Evolutionary conservation across 352 stramenopile species (phyloP).

Genomic region (Phytophthora nicotianae): DNA sequence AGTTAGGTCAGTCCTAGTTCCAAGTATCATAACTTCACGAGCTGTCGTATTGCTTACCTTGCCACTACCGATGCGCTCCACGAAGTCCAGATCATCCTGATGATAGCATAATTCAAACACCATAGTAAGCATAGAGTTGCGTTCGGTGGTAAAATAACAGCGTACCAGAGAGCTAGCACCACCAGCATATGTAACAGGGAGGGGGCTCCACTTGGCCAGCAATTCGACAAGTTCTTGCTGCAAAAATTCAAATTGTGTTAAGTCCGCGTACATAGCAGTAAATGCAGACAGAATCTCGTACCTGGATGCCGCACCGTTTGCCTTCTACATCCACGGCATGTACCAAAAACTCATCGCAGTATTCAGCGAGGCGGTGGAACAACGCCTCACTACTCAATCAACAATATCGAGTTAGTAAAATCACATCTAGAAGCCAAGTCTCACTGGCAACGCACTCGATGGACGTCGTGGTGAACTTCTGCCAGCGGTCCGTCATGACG

Average conservation of each 20-base stretch:
- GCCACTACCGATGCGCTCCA: conserved; percentile 91
- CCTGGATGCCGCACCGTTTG: conserved; percentile 94
- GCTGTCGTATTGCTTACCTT: conserved; percentile 46
- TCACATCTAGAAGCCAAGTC: neutral
- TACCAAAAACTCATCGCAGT: conserved; percentile 98
- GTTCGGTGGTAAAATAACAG: conserved; percentile 8
- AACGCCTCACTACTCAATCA: conserved; percentile 63
- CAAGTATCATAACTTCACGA: too few species aligned
- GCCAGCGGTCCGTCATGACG: conserved; percentile 97
- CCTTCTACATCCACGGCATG: conserved; percentile 98
- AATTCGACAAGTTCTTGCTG: conserved; percentile 95
- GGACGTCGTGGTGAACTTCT: conserved; percentile 94
- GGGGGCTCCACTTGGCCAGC: conserved; percentile 90
- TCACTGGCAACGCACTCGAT: conserved; percentile 66
- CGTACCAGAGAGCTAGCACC: conserved; percentile 90
- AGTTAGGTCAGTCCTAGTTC: too few species aligned
- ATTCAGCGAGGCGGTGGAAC: conserved; percentile 88
- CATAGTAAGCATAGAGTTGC: neutral
- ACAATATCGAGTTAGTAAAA: conserved; percentile 11
- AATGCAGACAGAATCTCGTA: conserved; percentile 15
- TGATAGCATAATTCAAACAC: conserved; percentile 6
- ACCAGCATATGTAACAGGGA: conserved; percentile 98
- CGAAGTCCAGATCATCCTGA: conserved; percentile 93
- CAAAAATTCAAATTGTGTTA: neutral
- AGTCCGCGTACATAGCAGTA: neutral